Evolutionary conservation across 306 rosid genomes (phyloP).

Genomic region (Trichosanthes truncata): DNA sequence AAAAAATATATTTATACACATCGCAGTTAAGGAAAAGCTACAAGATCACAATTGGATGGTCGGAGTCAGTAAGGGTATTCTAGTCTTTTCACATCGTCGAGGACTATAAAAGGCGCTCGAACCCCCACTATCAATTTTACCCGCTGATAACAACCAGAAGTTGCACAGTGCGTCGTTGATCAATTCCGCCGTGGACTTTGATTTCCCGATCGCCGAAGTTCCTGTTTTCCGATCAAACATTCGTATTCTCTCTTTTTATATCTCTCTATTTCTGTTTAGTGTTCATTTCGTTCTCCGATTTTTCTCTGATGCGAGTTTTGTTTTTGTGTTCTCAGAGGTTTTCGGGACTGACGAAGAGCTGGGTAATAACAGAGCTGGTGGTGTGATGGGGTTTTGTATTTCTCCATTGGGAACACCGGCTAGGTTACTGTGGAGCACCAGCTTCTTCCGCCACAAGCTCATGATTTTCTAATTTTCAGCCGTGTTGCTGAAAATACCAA

Average conservation of each 20-base stretch:
- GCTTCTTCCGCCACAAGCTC: conserved; percentile 98
- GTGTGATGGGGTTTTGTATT: conserved; percentile 95
- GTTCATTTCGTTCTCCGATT: not conserved
- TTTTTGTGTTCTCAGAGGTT: not conserved
- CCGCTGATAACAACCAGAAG: conserved; percentile 33
- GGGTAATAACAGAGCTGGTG: conserved; percentile 28
- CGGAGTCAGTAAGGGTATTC: not conserved
- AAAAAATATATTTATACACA: not conserved
- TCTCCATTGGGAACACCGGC: conserved; percentile 91
- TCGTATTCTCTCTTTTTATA: not conserved
- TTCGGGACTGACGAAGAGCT: conserved; percentile 21
- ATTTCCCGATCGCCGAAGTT: conserved; percentile 15
- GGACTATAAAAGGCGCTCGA: not conserved
- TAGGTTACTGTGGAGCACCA: conserved; percentile 93
- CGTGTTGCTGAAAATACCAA: not conserved
- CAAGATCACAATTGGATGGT: not conserved
- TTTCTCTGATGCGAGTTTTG: not conserved
- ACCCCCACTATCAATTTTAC: conserved; percentile 35
- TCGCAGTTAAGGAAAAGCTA: not conserved
- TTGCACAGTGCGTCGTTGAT: not conserved
- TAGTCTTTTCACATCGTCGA: not conserved
- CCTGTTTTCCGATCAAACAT: not conserved
- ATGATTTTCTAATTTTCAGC: conserved; percentile 66
- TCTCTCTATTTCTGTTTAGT: not conserved
- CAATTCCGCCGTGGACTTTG: not conserved